These are phyloP conservation scores for Aspergillus niger DNA, from an alignment of 2,329 filamentous ascomycete species.

Conservation along the genomic window DNA sequence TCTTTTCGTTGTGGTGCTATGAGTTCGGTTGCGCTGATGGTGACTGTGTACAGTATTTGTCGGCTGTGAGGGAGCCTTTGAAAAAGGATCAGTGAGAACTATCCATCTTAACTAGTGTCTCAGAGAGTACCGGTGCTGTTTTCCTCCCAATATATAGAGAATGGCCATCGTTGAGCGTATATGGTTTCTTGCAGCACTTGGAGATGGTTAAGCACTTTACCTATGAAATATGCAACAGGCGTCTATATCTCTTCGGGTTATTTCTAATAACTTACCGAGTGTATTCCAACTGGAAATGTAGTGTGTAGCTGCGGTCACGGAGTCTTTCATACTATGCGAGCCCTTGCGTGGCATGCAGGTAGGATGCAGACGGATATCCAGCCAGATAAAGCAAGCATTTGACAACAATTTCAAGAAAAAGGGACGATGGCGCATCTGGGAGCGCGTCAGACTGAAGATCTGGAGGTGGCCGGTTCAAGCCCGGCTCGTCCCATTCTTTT, in stretches of 20 bases:
- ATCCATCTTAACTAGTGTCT: too few species aligned
- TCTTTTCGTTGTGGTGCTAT: neutral
- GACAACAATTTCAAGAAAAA: neutral
- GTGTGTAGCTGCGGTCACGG: too few species aligned
- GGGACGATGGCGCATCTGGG: constrained; percentile 10
- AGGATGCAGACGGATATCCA: too few species aligned
- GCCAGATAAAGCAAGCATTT: neutral
- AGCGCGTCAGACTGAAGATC: constrained; percentile 10
- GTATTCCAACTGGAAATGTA: too few species aligned
- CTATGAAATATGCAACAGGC: too few species aligned
- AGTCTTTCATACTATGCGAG: too few species aligned
- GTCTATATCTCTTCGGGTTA: too few species aligned
- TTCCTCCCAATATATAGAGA: too few species aligned
- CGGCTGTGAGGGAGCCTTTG: neutral
- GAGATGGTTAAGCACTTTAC: too few species aligned
- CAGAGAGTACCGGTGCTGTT: neutral
- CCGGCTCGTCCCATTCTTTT: constrained; percentile 9
- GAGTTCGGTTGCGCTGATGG: neutral
- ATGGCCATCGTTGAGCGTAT: neutral
- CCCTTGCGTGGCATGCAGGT: too few species aligned
- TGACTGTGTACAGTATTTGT: neutral
- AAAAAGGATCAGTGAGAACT: neutral
- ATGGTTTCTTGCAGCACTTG: too few species aligned
- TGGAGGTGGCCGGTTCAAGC: constrained; percentile 10
- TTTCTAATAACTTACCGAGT: too few species aligned